A percentile compares a stretch with the other conserved stretches of the same genome.
Conservation (phyloP, 768 basidiomycete species). For the Collybiopsis luxurians region DNA sequence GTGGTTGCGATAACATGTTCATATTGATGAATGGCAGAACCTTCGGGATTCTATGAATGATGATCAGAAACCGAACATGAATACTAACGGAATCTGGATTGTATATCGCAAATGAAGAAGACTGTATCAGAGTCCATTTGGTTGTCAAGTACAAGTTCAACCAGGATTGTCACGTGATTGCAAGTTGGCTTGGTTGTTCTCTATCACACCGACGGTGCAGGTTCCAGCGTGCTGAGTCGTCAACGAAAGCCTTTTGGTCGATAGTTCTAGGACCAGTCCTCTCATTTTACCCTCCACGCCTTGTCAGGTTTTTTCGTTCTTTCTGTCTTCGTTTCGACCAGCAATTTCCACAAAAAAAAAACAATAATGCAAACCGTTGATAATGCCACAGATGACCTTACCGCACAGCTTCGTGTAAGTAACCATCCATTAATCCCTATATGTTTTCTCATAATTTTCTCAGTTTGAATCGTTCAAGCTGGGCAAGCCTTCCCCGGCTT, state of each 20-base stretch:
- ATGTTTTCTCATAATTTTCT: slow-evolving; percentile 4
- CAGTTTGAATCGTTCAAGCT: slow-evolving; percentile 77
- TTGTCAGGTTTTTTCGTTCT: slow-evolving; percentile 32
- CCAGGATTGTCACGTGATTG: background rate
- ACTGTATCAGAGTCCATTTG: slow-evolving; percentile 25
- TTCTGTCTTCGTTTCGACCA: slow-evolving; percentile 17
- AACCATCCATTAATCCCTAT: slow-evolving; percentile 8
- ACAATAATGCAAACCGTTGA: slow-evolving; percentile 20
- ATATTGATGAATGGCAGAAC: slow-evolving; percentile 61
- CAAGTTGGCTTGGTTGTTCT: background rate
- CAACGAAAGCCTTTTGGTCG: slow-evolving; percentile 4
- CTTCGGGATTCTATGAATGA: slow-evolving; percentile 19
- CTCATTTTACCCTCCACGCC: slow-evolving; percentile 33
- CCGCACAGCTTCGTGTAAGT: slow-evolving; percentile 41
- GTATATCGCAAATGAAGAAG: slow-evolving; percentile 85
- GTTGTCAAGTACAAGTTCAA: background rate
- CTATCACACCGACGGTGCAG: background rate
- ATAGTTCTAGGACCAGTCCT: slow-evolving; percentile 22
- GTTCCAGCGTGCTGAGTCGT: slow-evolving; percentile 3
- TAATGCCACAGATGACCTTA: slow-evolving; percentile 31
- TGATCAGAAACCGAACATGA: background rate
- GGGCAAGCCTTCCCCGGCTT: slow-evolving; percentile 46
- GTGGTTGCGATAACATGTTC: slow-evolving; percentile 66
- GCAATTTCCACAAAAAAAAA: slow-evolving; percentile 7
- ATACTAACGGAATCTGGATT: slow-evolving; percentile 66